Conservation (phyloP, 495 filamentous ascomycete genomes). For the Pyronema omphalodes region DNA sequence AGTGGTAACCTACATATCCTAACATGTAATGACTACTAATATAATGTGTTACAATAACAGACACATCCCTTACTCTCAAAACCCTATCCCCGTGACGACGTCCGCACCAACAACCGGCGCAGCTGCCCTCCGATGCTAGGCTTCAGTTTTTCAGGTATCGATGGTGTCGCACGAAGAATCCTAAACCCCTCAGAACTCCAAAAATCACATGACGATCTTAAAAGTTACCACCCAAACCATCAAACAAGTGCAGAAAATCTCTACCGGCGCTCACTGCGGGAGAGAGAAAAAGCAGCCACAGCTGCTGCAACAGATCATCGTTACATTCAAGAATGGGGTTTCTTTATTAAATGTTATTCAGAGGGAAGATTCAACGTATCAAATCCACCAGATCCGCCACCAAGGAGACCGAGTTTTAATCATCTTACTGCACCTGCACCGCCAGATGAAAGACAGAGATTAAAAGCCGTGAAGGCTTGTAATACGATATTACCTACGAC, state of each 20-base stretch:
- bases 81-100: slow-evolving; percentile 20
- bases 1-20: background rate
- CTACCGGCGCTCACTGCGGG: slow-evolving; percentile 12
- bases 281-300: slow-evolving; percentile 9
- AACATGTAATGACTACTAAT: too few relatives aligned
- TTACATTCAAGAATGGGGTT: slow-evolving; percentile 23
- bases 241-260: slow-evolving; percentile 3
- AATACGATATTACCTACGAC: slow-evolving; percentile 14
- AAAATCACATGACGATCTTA: background rate
- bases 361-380: slow-evolving; percentile 28
- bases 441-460: slow-evolving; percentile 22
- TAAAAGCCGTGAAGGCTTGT: slow-evolving; percentile 23
- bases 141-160: slow-evolving; percentile 5
- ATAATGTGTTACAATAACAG: background rate
- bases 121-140: slow-evolving; percentile 8
- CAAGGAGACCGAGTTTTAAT: slow-evolving; percentile 15
- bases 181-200: background rate
- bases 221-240: background rate
- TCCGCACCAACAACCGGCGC: slow-evolving; percentile 9
- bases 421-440: slow-evolving; percentile 24
- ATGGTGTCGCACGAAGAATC: slow-evolving; percentile 5
- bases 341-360: slow-evolving; percentile 24
- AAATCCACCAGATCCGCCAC: slow-evolving; percentile 26
- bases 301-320: slow-evolving; percentile 13
- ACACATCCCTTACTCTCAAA: slow-evolving; percentile 23